Evolutionary conservation across 805 yeast species (phyloP), one percentile per base, ranked within the genome.

Genomic region (Kodamaea neixiangensis): DNA sequence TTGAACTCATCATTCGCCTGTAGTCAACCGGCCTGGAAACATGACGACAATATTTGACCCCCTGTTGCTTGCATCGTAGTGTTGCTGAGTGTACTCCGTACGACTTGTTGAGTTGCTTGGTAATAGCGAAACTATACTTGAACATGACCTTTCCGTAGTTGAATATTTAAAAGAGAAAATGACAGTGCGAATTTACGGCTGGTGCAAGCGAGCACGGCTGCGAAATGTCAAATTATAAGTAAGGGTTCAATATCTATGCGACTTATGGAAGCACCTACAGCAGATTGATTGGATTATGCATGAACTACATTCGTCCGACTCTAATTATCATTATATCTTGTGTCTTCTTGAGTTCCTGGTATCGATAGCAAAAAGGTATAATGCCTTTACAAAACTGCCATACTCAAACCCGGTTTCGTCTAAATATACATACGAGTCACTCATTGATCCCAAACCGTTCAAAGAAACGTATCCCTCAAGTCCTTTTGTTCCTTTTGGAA

Each of bases 321-420:
- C 40, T 35, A 14, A 35, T 17, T 35, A 7, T n/a, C 18, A 14
- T 35, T 37, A 17, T 15, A 17, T 37, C 7, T 25, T 25, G 3
- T 9, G 5, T 37, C 21, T 17, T 17, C 40, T 37, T 6, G n/a
- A 7, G 11, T 17, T 37, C 13, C 41, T 37, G 7, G 20, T n/a
- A 7, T 48, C 44, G 3, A 43, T 39, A 37, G 56, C 56, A 50
- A 47, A 53, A n/a, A 20, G 31, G 39, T 57, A 57, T 5, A 64
- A 34, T 1, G 66, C 49, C 42, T 49, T 57, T 17, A 56, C 43
- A 47, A 58, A 48, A 40, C 44, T 33, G 10, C 42, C 20, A 35
- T 35, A 48, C 17, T 62, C 61, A 47, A 63, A 61, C 11, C 51
- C 48, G 9, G 44, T 19, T 15, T 52, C 31, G 15, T 55, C 55